Conservation (phyloP, 306 rosid species). For the Gleditsia sinensis region DNA sequence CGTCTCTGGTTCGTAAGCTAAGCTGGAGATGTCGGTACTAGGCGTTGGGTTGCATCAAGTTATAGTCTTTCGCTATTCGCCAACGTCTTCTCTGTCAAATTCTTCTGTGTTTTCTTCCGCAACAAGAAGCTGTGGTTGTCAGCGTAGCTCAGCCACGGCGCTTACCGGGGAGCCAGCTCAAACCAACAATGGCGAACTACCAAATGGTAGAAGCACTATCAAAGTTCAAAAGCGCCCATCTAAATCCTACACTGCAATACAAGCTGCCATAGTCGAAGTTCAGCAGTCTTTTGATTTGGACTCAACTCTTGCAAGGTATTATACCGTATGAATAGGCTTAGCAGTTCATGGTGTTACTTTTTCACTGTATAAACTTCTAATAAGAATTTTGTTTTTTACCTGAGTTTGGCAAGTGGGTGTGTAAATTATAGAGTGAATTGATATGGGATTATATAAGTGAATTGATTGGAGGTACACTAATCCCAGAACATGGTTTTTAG, state of each 20-base stretch:
- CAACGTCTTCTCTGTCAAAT: conserved; percentile 24
- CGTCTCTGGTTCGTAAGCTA: background rate
- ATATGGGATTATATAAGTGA: background rate
- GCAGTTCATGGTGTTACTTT: background rate
- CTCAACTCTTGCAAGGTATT: conserved; percentile 68
- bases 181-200: conserved; percentile 16
- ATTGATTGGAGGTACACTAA: background rate
- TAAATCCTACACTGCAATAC: conserved; percentile 44
- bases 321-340: background rate
- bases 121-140: conserved; percentile 4
- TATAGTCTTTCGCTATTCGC: conserved; percentile 25
- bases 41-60: conserved; percentile 35
- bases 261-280: conserved; percentile 61
- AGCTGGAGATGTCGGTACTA: conserved; percentile 54
- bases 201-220: background rate
- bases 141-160: background rate
- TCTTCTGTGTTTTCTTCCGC: conserved; percentile 15
- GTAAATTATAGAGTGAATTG: background rate
- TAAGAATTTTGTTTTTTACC: background rate
- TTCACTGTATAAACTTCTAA: background rate
- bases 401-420: background rate
- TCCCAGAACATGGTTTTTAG: too few relatives aligned
- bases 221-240: conserved; percentile 39
- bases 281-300: conserved; percentile 54
- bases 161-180: conserved; percentile 25